Evolutionary conservation across 2,329 filamentous ascomycete genomes (phyloP), one percentile per base, ranked within the genome.

Genomic region (Gyromitra esculenta): DNA sequence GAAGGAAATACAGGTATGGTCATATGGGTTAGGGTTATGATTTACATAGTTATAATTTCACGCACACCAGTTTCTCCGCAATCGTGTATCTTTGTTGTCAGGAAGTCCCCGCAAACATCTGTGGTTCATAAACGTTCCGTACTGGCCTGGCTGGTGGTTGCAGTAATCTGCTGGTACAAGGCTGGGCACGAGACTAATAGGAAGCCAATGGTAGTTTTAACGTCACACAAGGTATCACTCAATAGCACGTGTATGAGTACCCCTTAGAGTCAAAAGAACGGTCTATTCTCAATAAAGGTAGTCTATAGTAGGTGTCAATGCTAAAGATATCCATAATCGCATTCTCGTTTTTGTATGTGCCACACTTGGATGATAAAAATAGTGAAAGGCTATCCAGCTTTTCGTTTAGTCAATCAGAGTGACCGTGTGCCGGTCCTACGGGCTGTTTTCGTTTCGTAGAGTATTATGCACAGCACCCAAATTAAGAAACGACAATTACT

Each of bases 401-500:
- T 13, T 18, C 45, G 37, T n/a, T 48, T 6, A n/a, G 8, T 41
- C n/a, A 15, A 41, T 7, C 15, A n/a, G 15, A 48, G 21, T 15
- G 37, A 11, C n/a, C 9, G 45, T n/a, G 56, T 66, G 13, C 45
- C 57, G 54, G 35, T 48, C 13, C 35, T 63, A 13, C 41, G 43
- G 39, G 37, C 39, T 9, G 18, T 35, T 13, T 8, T 31, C 13
- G 5, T 37, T 18, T 18, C 3, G 35, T 13, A 37, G 9, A n/a
- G 65, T 31, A 21, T 35, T 15, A 43, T n/a, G 4, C 21, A 21
- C 18, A 13, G n/a, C 2, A 8, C 43, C 15, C 7, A 31, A 25
- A 31, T 41, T 35, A 71, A 64, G 59, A 63, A 64, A 71, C 68
- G 8, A 56, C 13, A 15, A 71, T 71, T n/a, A 57, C 60, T 3